Evolutionary conservation across 2,329 filamentous ascomycete genomes (phyloP).

Genomic region (Alternaria tenuissima): DNA sequence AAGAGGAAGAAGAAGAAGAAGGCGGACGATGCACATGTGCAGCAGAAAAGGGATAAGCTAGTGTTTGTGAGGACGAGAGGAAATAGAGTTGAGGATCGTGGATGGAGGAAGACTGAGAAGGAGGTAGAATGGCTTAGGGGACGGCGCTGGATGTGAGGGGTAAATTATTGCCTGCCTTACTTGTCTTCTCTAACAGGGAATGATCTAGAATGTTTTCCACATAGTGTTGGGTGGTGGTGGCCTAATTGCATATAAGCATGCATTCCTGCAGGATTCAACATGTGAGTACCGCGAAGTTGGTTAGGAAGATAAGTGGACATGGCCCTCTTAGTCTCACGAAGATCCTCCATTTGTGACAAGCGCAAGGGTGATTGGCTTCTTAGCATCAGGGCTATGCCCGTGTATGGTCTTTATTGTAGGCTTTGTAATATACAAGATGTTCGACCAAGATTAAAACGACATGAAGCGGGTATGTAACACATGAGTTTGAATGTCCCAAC

Average conservation of each 20-base stretch:
- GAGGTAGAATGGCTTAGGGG: neutral
- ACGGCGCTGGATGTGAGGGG: neutral
- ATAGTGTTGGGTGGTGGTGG: neutral
- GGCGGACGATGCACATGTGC: neutral
- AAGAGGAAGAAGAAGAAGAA: neutral
- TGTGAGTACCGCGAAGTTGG: neutral
- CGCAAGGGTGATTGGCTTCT: neutral
- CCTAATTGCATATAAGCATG: constrained; percentile 4
- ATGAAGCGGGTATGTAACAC: neutral
- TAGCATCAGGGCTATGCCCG: neutral
- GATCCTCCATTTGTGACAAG: neutral
- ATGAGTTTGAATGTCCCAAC: neutral
- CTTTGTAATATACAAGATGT: neutral
- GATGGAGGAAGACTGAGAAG: neutral
- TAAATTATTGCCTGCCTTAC: neutral
- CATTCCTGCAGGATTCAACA: constrained; percentile 3
- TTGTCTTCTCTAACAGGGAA: too few species aligned
- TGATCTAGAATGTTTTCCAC: neutral
- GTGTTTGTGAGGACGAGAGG: neutral
- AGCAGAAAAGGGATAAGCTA: neutral
- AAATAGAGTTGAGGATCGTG: neutral
- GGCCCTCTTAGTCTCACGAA: neutral
- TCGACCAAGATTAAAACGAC: neutral
- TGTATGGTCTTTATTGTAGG: neutral
- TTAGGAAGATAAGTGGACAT: neutral